These are phyloP conservation scores for Phytophthora sojae DNA, from an alignment of 352 stramenopile genomes.

Conservation along the genomic window DNA sequence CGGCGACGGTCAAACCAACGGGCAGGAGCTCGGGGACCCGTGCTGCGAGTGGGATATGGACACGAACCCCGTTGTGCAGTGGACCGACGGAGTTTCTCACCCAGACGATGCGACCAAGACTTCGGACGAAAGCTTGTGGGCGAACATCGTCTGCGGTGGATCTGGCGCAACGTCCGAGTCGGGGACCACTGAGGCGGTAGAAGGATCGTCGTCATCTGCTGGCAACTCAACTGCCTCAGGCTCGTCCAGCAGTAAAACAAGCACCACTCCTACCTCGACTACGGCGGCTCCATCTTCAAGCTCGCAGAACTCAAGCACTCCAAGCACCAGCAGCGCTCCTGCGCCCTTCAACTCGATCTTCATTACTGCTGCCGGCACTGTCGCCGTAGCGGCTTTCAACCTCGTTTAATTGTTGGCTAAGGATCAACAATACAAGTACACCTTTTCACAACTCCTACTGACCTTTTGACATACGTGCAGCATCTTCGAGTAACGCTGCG, in stretches of 20 bases:
- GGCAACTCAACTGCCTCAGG: constrained; percentile 20
- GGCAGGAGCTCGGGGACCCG: constrained; percentile 22
- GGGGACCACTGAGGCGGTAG: not conserved
- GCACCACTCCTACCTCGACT: constrained; percentile 3
- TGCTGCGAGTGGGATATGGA: constrained; percentile 27
- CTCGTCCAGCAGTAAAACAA: constrained; percentile 6
- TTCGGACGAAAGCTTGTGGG: constrained; percentile 28
- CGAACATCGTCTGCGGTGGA: constrained; percentile 17
- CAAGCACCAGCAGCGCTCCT: constrained; percentile 14
- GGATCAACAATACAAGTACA: constrained; percentile 12
- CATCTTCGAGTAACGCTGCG: constrained; percentile 12
- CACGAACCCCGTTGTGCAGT: constrained; percentile 21
- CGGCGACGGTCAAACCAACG: constrained; percentile 22
- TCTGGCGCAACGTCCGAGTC: constrained; percentile 10
- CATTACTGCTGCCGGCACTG: constrained; percentile 6
- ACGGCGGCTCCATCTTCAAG: constrained; percentile 8
- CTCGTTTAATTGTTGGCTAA: constrained; percentile 16
- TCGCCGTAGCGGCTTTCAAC: constrained; percentile 8
- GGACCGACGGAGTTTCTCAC: constrained; percentile 26
- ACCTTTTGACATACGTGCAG: constrained; percentile 5
- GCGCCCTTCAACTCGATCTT: constrained; percentile 7
- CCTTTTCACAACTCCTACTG: not conserved
- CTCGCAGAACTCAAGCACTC: constrained; percentile 21
- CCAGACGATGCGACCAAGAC: constrained; percentile 25
- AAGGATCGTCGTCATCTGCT: constrained; percentile 5